phyloP scores from a whole-genome alignment of 176 grass and related monocot genomes.

The Miscanthus lutarioriparius region DNA sequence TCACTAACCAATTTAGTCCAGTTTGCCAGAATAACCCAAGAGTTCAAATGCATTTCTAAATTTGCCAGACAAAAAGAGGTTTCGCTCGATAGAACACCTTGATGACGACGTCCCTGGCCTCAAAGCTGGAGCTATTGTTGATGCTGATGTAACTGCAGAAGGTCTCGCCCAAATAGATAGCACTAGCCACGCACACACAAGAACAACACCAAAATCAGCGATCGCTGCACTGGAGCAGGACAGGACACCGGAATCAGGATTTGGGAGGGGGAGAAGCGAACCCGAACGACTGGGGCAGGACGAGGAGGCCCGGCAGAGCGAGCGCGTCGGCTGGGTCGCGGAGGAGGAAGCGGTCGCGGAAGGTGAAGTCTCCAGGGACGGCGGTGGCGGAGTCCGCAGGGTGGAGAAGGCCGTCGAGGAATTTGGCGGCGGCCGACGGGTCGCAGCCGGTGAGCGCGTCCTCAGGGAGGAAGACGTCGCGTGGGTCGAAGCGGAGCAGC shows the following conservation, averaged over 20 bases:
- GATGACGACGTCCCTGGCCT: slow-evolving; percentile 81
- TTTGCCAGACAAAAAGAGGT: no score
- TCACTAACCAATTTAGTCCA: neutral
- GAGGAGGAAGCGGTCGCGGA: slow-evolving; percentile 83
- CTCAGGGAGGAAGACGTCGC: slow-evolving; percentile 84
- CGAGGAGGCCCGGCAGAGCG: slow-evolving; percentile 78
- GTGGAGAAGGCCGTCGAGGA: slow-evolving; percentile 43
- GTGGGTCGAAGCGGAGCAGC: slow-evolving; percentile 81
- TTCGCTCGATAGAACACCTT: slow-evolving; percentile 48
- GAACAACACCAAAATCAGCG: slow-evolving; percentile 16
- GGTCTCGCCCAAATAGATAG: slow-evolving; percentile 97
- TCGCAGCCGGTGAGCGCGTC: slow-evolving; percentile 65
- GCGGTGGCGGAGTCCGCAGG: slow-evolving; percentile 25
- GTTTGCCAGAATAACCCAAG: slow-evolving; percentile 1
- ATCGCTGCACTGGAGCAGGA: neutral
- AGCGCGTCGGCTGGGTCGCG: slow-evolving; percentile 78
- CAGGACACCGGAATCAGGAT: slow-evolving; percentile 15
- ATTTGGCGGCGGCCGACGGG: slow-evolving; percentile 32
- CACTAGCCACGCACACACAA: slow-evolving; percentile 50
- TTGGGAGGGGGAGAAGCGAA: slow-evolving; percentile 25
- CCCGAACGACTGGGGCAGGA: slow-evolving; percentile 92
- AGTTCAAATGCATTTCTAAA: no score
- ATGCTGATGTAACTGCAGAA: slow-evolving; percentile 99
- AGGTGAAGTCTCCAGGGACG: slow-evolving; percentile 77
- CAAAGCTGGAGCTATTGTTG: slow-evolving; percentile 93